Percentiles rank a stretch among this genome's conserved stretches.
phyloP scores from a whole-genome alignment of 768 basidiomycete species.

The Daedaleopsis nitida region DNA sequence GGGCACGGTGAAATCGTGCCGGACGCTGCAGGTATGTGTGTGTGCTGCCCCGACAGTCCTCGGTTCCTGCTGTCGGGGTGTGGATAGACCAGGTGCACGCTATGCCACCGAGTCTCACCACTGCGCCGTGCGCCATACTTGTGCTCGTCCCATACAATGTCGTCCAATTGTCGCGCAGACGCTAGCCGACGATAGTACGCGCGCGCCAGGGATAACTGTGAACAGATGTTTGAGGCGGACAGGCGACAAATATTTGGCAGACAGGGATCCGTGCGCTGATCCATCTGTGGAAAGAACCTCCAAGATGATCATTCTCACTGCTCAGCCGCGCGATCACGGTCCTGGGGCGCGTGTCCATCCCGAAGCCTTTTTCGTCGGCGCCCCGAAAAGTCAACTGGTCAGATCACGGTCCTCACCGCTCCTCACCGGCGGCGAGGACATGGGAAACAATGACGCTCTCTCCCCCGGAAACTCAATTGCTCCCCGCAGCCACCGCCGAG shows the following conservation, averaged over 20 bases:
- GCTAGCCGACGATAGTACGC: background rate
- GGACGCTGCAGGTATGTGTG: background rate
- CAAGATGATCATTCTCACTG: background rate
- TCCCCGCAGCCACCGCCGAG: conserved; percentile 1
- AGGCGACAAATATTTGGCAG: conserved; percentile 6
- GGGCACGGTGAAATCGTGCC: background rate
- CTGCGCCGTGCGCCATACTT: background rate
- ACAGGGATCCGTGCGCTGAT: conserved; percentile 16
- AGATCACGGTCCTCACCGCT: conserved; percentile 3
- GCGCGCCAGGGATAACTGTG: conserved; percentile 9
- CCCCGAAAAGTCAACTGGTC: background rate
- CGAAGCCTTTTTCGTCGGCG: conserved; percentile 4
- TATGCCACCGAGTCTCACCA: background rate
- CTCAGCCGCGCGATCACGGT: background rate
- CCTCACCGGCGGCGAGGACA: background rate
- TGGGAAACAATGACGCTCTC: background rate
- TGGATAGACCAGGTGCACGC: background rate
- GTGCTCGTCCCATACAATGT: background rate
- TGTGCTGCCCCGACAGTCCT: background rate
- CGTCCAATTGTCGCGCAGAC: background rate
- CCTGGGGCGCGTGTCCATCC: background rate
- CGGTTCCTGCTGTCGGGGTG: background rate
- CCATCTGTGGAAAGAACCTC: background rate
- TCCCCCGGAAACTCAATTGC: conserved; percentile 8
- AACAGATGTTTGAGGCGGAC: conserved; percentile 4